Percentiles rank a stretch among this genome's conserved stretches.
Conservation (phyloP, 495 filamentous ascomycete genomes). For the Ascobolus immersus region DNA sequence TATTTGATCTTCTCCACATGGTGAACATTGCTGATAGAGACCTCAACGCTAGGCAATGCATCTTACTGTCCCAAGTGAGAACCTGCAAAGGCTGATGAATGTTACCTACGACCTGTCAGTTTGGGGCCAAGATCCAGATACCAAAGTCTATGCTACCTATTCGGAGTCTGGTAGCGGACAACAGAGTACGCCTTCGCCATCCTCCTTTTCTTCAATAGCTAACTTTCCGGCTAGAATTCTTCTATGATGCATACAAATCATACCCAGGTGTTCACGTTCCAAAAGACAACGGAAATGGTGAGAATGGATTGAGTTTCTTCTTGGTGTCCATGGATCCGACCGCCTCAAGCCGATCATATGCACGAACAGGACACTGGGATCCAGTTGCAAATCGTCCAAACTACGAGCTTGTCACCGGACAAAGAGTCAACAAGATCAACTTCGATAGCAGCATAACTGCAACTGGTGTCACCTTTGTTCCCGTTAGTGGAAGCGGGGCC, state of each 20-base stretch:
- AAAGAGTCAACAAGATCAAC: conserved; percentile 13
- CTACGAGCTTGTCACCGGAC: conserved; percentile 14
- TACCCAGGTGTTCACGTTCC: conserved; percentile 12
- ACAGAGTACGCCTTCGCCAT: conserved; percentile 10
- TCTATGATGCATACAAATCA: not conserved
- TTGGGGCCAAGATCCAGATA: conserved; percentile 23
- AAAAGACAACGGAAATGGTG: conserved; percentile 23
- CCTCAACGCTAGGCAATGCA: conserved; percentile 14
- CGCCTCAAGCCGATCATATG: conserved; percentile 20
- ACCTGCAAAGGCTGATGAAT: conserved; percentile 16
- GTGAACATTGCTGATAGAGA: not conserved
- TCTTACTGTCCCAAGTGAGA: conserved; percentile 18
- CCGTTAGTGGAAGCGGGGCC: not conserved
- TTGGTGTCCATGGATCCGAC: conserved; percentile 22
- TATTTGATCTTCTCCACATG: not conserved
- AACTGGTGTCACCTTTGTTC: not conserved
- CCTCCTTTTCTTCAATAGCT: conserved; percentile 19
- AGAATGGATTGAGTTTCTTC: conserved; percentile 21
- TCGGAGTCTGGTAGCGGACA: not conserved
- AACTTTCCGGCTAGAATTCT: not conserved
- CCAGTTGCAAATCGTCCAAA: conserved; percentile 11
- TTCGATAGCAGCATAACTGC: conserved; percentile 4
- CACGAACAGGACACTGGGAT: conserved; percentile 16
- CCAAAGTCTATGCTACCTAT: conserved; percentile 4
- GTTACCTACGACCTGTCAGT: conserved; percentile 20